Conservation (phyloP, 108 stramenopile species). For the Nitzschia sp. region DNA sequence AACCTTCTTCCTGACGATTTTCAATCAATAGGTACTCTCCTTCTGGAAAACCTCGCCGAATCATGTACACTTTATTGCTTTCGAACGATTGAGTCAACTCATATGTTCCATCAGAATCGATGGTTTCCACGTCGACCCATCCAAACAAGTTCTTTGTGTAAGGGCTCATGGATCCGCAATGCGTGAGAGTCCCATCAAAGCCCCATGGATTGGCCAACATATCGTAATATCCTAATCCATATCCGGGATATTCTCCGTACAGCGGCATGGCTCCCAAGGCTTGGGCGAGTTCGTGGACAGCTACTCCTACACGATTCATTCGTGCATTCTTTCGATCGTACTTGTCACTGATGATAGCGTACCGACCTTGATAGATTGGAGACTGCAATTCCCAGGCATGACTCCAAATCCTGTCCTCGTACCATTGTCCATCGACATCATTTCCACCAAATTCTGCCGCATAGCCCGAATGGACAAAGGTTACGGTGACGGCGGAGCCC, state of each 20-base stretch:
- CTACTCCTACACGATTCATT: slow-evolving; percentile 31
- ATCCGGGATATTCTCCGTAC: slow-evolving; percentile 18
- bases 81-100: slow-evolving; percentile 36
- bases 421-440: slow-evolving; percentile 34
- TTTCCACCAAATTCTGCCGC: slow-evolving; percentile 63
- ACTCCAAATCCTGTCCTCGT: slow-evolving; percentile 37
- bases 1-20: slow-evolving; percentile 63
- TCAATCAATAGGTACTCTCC: slow-evolving; percentile 74
- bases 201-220: slow-evolving; percentile 34
- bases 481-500: slow-evolving; percentile 21
- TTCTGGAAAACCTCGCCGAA: slow-evolving; percentile 39
- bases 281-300: slow-evolving; percentile 31
- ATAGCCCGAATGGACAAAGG: slow-evolving; percentile 64
- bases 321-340: slow-evolving; percentile 20
- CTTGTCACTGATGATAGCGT: slow-evolving; percentile 21
- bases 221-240: slow-evolving; percentile 36
- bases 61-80: slow-evolving; percentile 39
- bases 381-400: slow-evolving; percentile 31
- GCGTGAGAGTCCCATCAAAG: slow-evolving; percentile 33
- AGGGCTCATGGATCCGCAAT: slow-evolving; percentile 19
- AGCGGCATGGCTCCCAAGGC: slow-evolving; percentile 4
- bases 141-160: slow-evolving; percentile 14
- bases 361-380: slow-evolving; percentile 2
- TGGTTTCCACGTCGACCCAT: slow-evolving; percentile 5
- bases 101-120: slow-evolving; percentile 5